Percentiles rank a stretch among this genome's conserved stretches.
These are phyloP conservation scores for Saksenaea oblongispora DNA, from an alignment of 371 early-diverging fungal genomes.

Conservation along the genomic window DNA sequence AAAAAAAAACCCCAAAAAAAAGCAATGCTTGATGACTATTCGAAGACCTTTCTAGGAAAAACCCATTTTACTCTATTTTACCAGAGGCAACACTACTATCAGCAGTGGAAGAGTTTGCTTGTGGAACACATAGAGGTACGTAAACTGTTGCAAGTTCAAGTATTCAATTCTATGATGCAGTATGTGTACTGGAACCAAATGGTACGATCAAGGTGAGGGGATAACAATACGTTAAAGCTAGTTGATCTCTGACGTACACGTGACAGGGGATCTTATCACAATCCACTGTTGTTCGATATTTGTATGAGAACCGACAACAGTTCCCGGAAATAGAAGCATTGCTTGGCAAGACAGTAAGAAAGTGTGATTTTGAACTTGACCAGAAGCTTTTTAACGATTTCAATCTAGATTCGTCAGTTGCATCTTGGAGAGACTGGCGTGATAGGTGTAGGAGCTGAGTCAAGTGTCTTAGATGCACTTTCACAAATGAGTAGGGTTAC, in stretches of 20 bases:
- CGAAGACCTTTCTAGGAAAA: conserved; percentile 75
- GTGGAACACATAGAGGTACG: conserved; percentile 75
- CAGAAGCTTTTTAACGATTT: background rate
- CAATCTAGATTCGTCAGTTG: conserved; percentile 47
- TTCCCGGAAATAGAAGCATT: conserved; percentile 37
- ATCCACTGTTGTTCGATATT: conserved; percentile 66
- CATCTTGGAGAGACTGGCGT: conserved; percentile 55
- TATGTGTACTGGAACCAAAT: conserved; percentile 62
- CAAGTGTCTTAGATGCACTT: conserved; percentile 60
- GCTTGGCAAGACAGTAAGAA: conserved; percentile 45
- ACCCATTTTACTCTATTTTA: conserved; percentile 83
- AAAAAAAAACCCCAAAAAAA: background rate
- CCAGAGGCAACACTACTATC: conserved; percentile 76
- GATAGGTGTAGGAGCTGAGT: conserved; percentile 53
- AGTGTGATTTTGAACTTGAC: background rate
- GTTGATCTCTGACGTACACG: background rate
- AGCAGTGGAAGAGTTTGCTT: conserved; percentile 73
- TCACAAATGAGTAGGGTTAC: conserved; percentile 57
- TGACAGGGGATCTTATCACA: conserved; percentile 78
- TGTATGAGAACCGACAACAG: conserved; percentile 54
- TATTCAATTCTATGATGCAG: conserved; percentile 17
- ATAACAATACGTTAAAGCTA: background rate
- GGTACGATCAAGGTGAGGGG: conserved; percentile 39
- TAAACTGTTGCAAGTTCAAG: background rate
- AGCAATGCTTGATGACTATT: background rate